phyloP scores from a whole-genome alignment of 352 stramenopile species.

The Pythium guiyangense region DNA sequence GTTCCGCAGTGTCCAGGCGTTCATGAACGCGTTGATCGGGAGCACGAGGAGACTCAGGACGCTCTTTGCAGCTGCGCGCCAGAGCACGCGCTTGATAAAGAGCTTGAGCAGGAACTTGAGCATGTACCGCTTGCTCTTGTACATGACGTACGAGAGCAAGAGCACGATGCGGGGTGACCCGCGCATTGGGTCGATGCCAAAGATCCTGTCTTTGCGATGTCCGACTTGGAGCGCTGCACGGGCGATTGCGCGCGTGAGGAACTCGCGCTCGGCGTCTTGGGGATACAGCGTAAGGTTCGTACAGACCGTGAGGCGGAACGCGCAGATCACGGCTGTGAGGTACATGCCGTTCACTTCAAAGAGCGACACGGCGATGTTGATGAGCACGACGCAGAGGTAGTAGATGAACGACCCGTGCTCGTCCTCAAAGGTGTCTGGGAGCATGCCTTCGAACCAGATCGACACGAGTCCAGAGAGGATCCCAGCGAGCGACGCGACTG shows the following conservation, averaged over 20 bases:
- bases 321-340: slow-evolving; percentile 27
- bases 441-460: slow-evolving; percentile 24
- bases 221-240: slow-evolving; percentile 42
- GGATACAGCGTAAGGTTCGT: slow-evolving; percentile 40
- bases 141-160: slow-evolving; percentile 34
- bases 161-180: slow-evolving; percentile 34
- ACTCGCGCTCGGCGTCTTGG: slow-evolving; percentile 43
- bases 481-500: slow-evolving; percentile 18
- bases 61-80: slow-evolving; percentile 35
- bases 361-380: slow-evolving; percentile 47
- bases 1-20: slow-evolving; percentile 36
- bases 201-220: slow-evolving; percentile 34
- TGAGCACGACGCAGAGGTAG: slow-evolving; percentile 26
- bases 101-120: slow-evolving; percentile 56
- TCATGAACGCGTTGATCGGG: slow-evolving; percentile 40
- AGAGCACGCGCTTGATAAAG: slow-evolving; percentile 48
- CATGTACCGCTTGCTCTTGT: slow-evolving; percentile 48
- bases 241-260: slow-evolving; percentile 39
- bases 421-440: slow-evolving; percentile 10
- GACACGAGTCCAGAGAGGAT: slow-evolving; percentile 36
- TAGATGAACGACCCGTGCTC: slow-evolving; percentile 14
- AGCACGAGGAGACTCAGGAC: slow-evolving; percentile 38
- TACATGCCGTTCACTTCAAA: slow-evolving; percentile 44
- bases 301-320: slow-evolving; percentile 38
- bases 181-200: slow-evolving; percentile 49